phyloP scores from a whole-genome alignment of 2,329 filamentous ascomycete species.

The Canariomyces notabilis region DNA sequence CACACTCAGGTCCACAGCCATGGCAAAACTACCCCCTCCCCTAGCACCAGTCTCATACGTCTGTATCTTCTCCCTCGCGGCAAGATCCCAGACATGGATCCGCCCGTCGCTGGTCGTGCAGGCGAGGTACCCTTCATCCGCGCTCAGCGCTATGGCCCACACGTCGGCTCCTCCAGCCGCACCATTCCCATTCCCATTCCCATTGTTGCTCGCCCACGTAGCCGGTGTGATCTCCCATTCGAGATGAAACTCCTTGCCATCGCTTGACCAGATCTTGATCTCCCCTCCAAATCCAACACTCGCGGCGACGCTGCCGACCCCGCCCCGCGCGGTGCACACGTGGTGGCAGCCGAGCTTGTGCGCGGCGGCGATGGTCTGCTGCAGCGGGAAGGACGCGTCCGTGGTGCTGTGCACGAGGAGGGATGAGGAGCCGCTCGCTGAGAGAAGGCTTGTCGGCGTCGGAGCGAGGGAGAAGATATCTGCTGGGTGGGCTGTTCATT shows the following conservation, averaged over 20 bases:
- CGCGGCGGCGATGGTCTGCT: constrained; percentile 72
- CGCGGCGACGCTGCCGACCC: constrained; percentile 66
- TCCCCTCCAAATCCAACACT: constrained; percentile 88
- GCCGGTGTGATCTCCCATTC: constrained; percentile 40
- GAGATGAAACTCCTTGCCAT: constrained; percentile 50
- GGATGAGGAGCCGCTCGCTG: constrained; percentile 76
- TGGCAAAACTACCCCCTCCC: constrained; percentile 63
- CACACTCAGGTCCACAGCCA: constrained; percentile 73
- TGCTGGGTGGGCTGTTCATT: constrained; percentile 63
- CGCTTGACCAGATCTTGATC: constrained; percentile 72
- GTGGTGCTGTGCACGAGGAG: constrained; percentile 75
- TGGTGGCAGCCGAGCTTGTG: constrained; percentile 93
- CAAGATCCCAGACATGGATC: constrained; percentile 81
- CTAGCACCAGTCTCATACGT: constrained; percentile 72
- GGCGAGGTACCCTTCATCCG: constrained; percentile 79
- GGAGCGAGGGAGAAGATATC: constrained; percentile 82
- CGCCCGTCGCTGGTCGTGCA: constrained; percentile 81
- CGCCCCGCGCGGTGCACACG: constrained; percentile 58
- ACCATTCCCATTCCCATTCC: too few species aligned
- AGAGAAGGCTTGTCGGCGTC: constrained; percentile 69
- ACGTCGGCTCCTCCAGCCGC: constrained; percentile 52
- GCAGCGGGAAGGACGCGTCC: constrained; percentile 66
- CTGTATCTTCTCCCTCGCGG: constrained; percentile 45
- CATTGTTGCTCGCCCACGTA: constrained; percentile 23
- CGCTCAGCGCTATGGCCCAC: constrained; percentile 84